These are phyloP conservation scores for Persicaria maculosa DNA, from an alignment of 148 eudicot species.

Conservation along the genomic window DNA sequence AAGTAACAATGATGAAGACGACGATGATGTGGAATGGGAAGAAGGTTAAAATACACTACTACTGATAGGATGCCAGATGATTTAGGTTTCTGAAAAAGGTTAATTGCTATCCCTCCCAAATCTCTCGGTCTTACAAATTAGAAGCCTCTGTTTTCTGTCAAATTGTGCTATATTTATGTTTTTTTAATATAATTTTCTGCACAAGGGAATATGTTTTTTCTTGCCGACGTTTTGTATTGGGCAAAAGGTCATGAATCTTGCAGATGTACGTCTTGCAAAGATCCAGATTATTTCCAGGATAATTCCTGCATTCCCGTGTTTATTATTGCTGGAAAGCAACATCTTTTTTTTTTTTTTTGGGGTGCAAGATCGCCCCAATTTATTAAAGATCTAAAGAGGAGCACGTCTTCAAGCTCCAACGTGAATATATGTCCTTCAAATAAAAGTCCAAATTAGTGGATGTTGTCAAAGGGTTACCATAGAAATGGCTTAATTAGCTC, in stretches of 20 bases:
- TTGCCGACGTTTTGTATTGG: not conserved
- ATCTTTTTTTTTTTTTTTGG: too few species aligned
- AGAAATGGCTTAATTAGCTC: too few species aligned
- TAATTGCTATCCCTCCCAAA: not conserved
- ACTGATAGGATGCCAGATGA: too few species aligned
- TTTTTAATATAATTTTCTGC: not conserved
- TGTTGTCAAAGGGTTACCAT: too few species aligned
- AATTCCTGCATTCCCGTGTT: not conserved
- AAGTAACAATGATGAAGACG: constrained; percentile 58
- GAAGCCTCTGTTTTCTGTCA: not conserved
- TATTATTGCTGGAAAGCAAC: too few species aligned
- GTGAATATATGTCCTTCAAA: too few species aligned
- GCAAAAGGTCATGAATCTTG: not conserved
- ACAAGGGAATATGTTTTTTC: not conserved
- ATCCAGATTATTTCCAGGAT: not conserved
- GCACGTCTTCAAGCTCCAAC: too few species aligned
- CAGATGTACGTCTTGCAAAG: not conserved
- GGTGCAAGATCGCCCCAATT: too few species aligned
- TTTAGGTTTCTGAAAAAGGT: not conserved
- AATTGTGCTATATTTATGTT: not conserved
- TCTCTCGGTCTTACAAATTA: not conserved
- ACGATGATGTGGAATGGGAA: constrained; percentile 77
- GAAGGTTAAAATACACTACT: constrained; percentile 45
- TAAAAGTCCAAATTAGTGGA: too few species aligned
- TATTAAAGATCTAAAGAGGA: too few species aligned